Percentiles rank a stretch among this genome's conserved stretches.
These are phyloP conservation scores for Rhizophora apiculata DNA, from an alignment of 345 rosid genomes.

Conservation along the genomic window DNA sequence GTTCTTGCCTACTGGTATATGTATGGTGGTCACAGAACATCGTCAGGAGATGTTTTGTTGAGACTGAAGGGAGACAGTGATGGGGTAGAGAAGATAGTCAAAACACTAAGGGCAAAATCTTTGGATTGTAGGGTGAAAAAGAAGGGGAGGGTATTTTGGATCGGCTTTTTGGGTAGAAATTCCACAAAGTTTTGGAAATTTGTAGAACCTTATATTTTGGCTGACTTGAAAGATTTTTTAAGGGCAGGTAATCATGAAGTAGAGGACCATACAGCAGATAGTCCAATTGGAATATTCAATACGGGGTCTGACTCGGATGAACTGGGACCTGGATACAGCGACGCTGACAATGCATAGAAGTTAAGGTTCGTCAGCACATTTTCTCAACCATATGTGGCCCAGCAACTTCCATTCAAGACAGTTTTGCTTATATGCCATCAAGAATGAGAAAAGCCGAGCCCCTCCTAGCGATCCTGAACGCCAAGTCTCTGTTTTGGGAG, in stretches of 20 bases:
- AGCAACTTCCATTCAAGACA: background rate
- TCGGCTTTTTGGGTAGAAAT: constrained; percentile 67
- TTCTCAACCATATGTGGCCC: too few relatives aligned
- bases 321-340: constrained; percentile 22
- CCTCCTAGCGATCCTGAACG: too few relatives aligned
- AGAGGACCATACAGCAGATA: constrained; percentile 19
- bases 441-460: too few relatives aligned
- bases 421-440: too few relatives aligned
- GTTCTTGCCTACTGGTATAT: constrained; percentile 82
- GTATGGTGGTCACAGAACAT: constrained; percentile 65
- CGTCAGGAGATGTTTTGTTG: constrained; percentile 57
- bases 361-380: background rate
- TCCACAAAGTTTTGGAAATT: constrained; percentile 64
- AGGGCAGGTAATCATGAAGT: constrained; percentile 17
- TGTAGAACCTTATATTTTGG: constrained; percentile 59
- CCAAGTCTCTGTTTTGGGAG: too few relatives aligned
- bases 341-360: constrained; percentile 13
- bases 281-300: constrained; percentile 32
- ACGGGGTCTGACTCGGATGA: constrained; percentile 37
- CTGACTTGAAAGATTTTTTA: constrained; percentile 43
- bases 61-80: constrained; percentile 62
- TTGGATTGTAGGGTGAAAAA: constrained; percentile 70
- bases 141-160: constrained; percentile 70
- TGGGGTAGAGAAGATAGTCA: constrained; percentile 55
- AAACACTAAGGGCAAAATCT: constrained; percentile 53